Base-by-base conservation (phyloP, 768 basidiomycete species). In the Pleurotus cornucopiae region DNA sequence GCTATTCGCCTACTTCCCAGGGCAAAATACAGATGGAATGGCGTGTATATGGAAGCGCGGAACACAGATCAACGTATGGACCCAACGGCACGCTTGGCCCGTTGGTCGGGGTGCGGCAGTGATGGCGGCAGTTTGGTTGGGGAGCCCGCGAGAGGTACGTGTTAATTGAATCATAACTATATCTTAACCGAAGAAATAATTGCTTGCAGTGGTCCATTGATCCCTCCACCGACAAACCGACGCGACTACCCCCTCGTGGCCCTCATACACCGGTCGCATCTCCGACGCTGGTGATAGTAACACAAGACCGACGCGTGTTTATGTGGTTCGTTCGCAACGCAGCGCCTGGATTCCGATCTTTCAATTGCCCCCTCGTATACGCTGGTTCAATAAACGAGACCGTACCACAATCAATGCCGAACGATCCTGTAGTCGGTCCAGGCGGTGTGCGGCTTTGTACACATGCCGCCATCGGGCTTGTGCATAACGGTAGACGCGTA, bases 1-100 rank as follows among this genome's bases (percentile, higher is more conserved):
- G 82, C 64, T 91, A 4, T 90, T 89, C 62, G 88, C 88, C 1
- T 91, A 84, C 64, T 91, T 87, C 64, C 87, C 88, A 9, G 84
- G 40, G 71, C 71, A 26, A 77, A 76, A 21, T 6, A 66, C 70
- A 1, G 82, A 84, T 57, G 86, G 88, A 9, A 67, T 80, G 43
- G 82, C 78, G 11, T 88, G 88, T 63, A 60, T 90, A 13, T 91
- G 89, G 87, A 75, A 73, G 47, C 77, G 80, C 30, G 84, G 77
- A 2, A 56, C 71, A 9, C 82, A 83, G 58, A 69, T 87, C 26
- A 86, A 91, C 60, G 73, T 63, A 25, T 91, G 90, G 86, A 67
- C 54, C 3, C 69, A 86, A 25, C 76, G 75, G 48, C 83, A 86
- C 58, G 83, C 63, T 54, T 88, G 85, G 83, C 61, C 63, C 30